Base-by-base conservation (phyloP, 2,329 filamentous ascomycete genomes). In the Pseudocercospora ulei region DNA sequence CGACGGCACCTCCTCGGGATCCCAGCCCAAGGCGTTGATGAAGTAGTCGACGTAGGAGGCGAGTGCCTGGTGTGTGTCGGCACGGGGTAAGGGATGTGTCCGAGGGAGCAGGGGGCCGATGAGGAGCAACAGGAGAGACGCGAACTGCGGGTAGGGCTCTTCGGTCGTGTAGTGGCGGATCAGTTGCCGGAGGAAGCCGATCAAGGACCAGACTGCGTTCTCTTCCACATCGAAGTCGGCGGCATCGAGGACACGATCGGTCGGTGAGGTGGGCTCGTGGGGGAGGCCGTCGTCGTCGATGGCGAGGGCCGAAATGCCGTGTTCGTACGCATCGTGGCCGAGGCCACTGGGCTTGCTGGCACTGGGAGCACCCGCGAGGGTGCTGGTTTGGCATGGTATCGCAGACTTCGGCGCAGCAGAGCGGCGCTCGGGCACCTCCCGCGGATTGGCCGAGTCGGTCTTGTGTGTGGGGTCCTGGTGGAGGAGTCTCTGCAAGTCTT, bases 51-150 rank as follows among this genome's bases (percentile, higher is more conserved):
- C 61, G 45, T 67, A 68, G 9, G 52, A 48, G 12, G 57, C 54
- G 3, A 65, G 50, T 9, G 63, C 59, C 5, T 55, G 47, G 24
- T 63, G 52, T 20, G 60, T 46, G 11, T 54, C 52, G 17, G 49
- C 16, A 11, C 52, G 49, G 13, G 56, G 47, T 3, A 60, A 54
- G 18, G 57, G 50, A 23, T 64, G 59, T 6, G 62, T 65, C 39
- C 59, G 60, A 13, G 66, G 61, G 18, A 71, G 55, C 43, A 70
- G 54, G 20, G 69, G 62, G 14, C 61, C 54, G 4, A 71, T 44
- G 9, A 71, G 59, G 4, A 70, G 57, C 7, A 72, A 50, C 3
- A 72, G 56, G 18, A 66, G 56, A 1, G 67, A 61, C 1, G 66
- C 60, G 25, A 67, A 64, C 49, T 73, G 70, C 5, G 64, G 63